Percentiles rank a stretch among this genome's conserved stretches.
Conservation (phyloP, 2,329 filamentous ascomycete species). For the Elsinoe arachidis region DNA sequence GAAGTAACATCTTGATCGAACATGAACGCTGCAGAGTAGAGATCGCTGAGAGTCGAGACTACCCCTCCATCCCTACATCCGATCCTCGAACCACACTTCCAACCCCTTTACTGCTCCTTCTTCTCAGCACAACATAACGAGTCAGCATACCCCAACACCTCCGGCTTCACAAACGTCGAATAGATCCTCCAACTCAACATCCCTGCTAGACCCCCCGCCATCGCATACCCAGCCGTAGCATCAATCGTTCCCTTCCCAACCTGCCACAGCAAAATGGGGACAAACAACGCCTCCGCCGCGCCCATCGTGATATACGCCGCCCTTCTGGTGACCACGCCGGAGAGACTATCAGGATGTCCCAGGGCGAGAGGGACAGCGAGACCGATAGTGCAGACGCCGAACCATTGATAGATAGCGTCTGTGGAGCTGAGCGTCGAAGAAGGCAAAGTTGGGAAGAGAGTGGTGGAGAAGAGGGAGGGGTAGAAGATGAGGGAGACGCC, state of each 20-base stretch:
- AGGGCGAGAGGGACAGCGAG: not conserved
- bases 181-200: not conserved
- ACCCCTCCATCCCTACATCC: not conserved
- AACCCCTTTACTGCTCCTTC: not conserved
- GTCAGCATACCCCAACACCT: not conserved
- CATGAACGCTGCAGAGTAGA: not conserved
- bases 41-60: constrained; percentile 1
- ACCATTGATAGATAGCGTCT: not conserved
- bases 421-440: not conserved
- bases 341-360: not conserved
- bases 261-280: constrained; percentile 18
- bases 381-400: not conserved
- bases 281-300: constrained; percentile 15
- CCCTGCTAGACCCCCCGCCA: not conserved
- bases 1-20: not conserved
- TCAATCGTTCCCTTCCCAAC: constrained; percentile 3
- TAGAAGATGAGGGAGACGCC: not conserved
- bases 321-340: not conserved
- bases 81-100: not conserved
- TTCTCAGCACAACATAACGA: not conserved
- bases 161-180: not conserved
- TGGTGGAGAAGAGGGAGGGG: not conserved
- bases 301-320: not conserved
- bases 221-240: constrained; percentile 4
- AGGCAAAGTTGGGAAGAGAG: not conserved